Percentiles rank a stretch among this genome's conserved stretches.
phyloP scores from a whole-genome alignment of 352 stramenopile genomes.

The Phytophthora melonis region DNA sequence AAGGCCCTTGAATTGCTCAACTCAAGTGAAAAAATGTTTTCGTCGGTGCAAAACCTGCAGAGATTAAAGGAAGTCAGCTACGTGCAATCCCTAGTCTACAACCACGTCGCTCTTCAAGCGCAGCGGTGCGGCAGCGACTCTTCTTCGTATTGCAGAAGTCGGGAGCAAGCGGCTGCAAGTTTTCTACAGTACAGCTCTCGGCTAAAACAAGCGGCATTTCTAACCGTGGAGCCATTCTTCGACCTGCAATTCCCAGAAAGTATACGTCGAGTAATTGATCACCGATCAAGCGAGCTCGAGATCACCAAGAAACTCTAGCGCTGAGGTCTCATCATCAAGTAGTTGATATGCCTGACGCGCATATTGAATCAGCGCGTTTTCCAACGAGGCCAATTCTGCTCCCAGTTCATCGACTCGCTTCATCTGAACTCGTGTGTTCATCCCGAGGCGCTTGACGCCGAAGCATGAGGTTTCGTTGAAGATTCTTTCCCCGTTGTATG shows the following conservation, averaged over 20 bases:
- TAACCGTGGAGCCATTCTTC: conserved; percentile 44
- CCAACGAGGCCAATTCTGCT: conserved; percentile 23
- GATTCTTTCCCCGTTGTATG: conserved; percentile 63
- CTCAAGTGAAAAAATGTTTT: conserved; percentile 44
- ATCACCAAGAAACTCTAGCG: background rate
- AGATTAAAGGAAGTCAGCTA: conserved; percentile 56
- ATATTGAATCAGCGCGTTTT: conserved; percentile 45
- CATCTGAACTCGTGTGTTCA: conserved; percentile 38
- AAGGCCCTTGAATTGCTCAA: conserved; percentile 42
- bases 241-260: conserved; percentile 41
- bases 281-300: conserved; percentile 35
- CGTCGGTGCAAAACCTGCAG: conserved; percentile 43
- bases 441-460: conserved; percentile 61
- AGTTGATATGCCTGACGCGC: conserved; percentile 45
- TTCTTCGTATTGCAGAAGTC: conserved; percentile 14
- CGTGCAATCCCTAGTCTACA: conserved; percentile 49
- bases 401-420: conserved; percentile 28
- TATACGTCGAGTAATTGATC: conserved; percentile 36
- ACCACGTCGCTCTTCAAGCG: conserved; percentile 43
- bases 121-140: conserved; percentile 18
- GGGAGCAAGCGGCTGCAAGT: conserved; percentile 34
- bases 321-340: conserved; percentile 26
- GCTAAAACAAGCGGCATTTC: conserved; percentile 39
- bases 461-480: conserved; percentile 81
- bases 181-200: conserved; percentile 45